These are phyloP conservation scores for Nannizziopsis arthrosporioides DNA, from an alignment of 2,329 filamentous ascomycete species.

Conservation along the genomic window DNA sequence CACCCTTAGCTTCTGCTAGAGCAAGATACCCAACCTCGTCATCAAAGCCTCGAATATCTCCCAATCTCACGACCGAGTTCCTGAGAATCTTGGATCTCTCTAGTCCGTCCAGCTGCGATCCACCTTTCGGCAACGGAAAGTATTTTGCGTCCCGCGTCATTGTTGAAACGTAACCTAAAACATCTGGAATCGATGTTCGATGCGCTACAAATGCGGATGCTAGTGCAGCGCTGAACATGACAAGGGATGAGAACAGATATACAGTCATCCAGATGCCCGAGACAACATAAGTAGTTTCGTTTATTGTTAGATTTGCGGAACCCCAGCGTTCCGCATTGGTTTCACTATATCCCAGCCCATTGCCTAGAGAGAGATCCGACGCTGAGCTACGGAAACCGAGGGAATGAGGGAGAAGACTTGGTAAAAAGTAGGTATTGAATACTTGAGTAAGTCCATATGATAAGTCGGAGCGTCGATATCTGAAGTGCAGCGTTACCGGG, in stretches of 20 bases:
- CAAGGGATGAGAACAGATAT: conserved; percentile 3
- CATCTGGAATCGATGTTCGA: conserved; percentile 6
- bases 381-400: not conserved
- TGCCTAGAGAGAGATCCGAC: too few species aligned
- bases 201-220: not conserved
- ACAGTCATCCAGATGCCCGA: conserved; percentile 1
- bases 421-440: conserved; percentile 10
- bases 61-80: conserved; percentile 4
- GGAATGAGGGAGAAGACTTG: conserved; percentile 10
- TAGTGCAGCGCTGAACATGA: conserved; percentile 5
- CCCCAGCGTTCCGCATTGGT: not conserved
- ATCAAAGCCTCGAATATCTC: conserved; percentile 3
- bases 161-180: conserved; percentile 8
- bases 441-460: conserved; percentile 9
- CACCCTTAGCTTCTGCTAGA: conserved; percentile 2
- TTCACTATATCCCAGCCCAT: not conserved
- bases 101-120: conserved; percentile 5
- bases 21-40: conserved; percentile 2
- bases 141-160: conserved; percentile 9
- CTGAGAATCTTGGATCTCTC: conserved; percentile 4
- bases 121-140: conserved; percentile 2
- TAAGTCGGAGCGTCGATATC: not conserved
- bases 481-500: not conserved
- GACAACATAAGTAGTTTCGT: not conserved
- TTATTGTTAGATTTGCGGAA: not conserved